Evolutionary conservation across 2,329 filamentous ascomycete species (phyloP).

Genomic region (Shiraia bambusicola): DNA sequence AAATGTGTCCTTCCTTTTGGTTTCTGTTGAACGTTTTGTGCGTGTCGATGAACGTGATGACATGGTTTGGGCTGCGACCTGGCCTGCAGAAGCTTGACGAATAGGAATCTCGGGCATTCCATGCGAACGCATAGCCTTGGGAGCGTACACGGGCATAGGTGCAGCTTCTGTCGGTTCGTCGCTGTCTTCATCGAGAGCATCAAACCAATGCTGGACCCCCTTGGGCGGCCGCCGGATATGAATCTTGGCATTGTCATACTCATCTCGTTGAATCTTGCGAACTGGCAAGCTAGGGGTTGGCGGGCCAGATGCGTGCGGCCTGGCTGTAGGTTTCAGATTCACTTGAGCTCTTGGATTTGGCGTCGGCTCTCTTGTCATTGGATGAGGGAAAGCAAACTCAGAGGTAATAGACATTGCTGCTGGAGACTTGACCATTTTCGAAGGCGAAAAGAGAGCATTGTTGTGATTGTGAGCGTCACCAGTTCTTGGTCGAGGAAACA

Average conservation of each 20-base stretch:
- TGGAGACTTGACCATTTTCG: conserved; percentile 45
- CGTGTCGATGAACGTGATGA: conserved; percentile 11
- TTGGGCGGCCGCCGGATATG: conserved; percentile 51
- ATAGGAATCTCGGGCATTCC: conserved; percentile 12
- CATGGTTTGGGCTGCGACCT: conserved; percentile 12
- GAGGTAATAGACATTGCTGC: conserved; percentile 42
- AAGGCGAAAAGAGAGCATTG: conserved; percentile 39
- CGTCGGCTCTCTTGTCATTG: conserved; percentile 36
- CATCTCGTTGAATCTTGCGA: conserved; percentile 38
- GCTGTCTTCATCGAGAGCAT: conserved; percentile 47
- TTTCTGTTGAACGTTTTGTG: conserved; percentile 14
- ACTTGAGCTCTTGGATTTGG: conserved; percentile 23
- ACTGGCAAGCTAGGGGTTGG: conserved; percentile 24
- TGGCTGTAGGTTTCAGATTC: conserved; percentile 28
- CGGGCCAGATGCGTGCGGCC: conserved; percentile 17
- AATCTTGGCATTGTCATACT: conserved; percentile 50
- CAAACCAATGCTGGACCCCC: conserved; percentile 55
- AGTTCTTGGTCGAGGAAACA: conserved; percentile 44
- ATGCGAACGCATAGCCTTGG: conserved; percentile 12
- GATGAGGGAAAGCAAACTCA: conserved; percentile 37
- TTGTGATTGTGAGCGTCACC: conserved; percentile 17
- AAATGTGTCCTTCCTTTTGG: conserved; percentile 22
- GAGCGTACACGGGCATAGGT: conserved; percentile 12
- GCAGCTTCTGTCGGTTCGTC: conserved; percentile 32
- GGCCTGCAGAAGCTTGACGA: conserved; percentile 22